Base-by-base conservation (phyloP, 2,329 filamentous ascomycete species). In the Pseudogymnoascus sp. region DNA sequence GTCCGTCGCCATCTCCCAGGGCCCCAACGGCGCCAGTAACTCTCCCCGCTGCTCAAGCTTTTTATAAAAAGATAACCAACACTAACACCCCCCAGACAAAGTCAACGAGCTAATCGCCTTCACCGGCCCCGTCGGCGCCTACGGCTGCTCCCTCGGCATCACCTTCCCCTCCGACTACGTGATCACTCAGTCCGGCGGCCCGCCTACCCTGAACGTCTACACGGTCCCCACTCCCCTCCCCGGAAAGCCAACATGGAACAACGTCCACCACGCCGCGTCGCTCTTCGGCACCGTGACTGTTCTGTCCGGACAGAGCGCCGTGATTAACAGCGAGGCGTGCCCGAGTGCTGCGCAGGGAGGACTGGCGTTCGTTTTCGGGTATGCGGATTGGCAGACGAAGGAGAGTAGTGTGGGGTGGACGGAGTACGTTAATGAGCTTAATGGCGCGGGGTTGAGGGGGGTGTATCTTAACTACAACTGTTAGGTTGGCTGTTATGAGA, bases 351-450 rank as follows among this genome's bases (percentile, higher is more conserved):
- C 47, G n/a, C 26, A 54, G 47, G 47, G 29, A 1, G 47, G 47
- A 4, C 8, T 54, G 47, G 26, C n/a, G 10, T 54, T 54, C 8
- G 47, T 54, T 1, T 33, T 54, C 1, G 29, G 15, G 5, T 54
- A 54, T 1, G 47, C 47, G 47, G 47, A 54, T 54, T 54, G 47
- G 47, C 29, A 54, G 47, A 54, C n/a, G 9, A 26, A 54, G n/a
- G 9, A 17, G 47, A 54, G 47, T 13, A 54, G 47, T 17, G 47
- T 54, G 47, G 26, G 9, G 29, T 54, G 47, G 47, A 33, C 47
- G 6, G 26, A 54, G 47, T 54, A 54, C 7, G 26, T 54, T 33
- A 54, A 54, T 11, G 9, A 10, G 9, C n/a, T 17, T 54, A 54
- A 54, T 33, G 47, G 47, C 1, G 29, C 9, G 21, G 47, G 47